Percentiles rank a stretch among this genome's conserved stretches.
phyloP scores from a whole-genome alignment of 139 green algal genomes.

The Edaphochlamys debaryana region DNA sequence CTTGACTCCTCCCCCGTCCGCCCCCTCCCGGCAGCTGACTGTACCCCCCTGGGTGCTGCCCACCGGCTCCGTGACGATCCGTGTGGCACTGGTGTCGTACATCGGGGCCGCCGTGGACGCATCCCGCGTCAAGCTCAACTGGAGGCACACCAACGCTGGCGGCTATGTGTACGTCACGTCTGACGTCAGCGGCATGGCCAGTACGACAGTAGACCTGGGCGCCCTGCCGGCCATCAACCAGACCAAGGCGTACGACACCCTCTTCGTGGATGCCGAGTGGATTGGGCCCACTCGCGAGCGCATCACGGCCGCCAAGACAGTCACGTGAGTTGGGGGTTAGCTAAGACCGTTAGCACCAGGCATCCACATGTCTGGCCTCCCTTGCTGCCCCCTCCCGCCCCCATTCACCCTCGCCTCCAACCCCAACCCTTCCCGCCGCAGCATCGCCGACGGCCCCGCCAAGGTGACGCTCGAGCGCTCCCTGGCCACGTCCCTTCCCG shows the following conservation, averaged over 20 bases:
- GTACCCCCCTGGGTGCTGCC: background rate
- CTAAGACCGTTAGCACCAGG: background rate
- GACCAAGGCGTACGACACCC: slow-evolving; percentile 21
- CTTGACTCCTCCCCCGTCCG: too few species aligned
- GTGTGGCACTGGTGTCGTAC: slow-evolving; percentile 20
- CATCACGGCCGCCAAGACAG: slow-evolving; percentile 10
- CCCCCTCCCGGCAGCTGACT: background rate
- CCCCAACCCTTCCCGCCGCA: background rate
- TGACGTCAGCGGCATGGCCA: slow-evolving; percentile 11
- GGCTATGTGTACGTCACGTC: slow-evolving; percentile 33
- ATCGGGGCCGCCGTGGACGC: slow-evolving; percentile 32
- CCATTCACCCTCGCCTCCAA: too few species aligned
- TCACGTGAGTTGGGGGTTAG: slow-evolving; percentile 42
- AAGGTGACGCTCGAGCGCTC: slow-evolving; percentile 11
- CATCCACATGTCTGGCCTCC: background rate
- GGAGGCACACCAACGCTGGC: slow-evolving; percentile 20
- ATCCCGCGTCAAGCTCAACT: slow-evolving; percentile 33
- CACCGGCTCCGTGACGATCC: background rate
- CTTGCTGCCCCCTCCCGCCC: background rate
- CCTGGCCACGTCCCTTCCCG: slow-evolving; percentile 44
- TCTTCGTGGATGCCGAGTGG: slow-evolving; percentile 48
- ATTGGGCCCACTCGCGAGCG: slow-evolving; percentile 59
- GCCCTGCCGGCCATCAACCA: slow-evolving; percentile 33
- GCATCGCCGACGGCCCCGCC: slow-evolving; percentile 40
- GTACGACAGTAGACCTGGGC: slow-evolving; percentile 29